phyloP scores from a whole-genome alignment of 139 green algal species.

The Eudorina sp. region DNA sequence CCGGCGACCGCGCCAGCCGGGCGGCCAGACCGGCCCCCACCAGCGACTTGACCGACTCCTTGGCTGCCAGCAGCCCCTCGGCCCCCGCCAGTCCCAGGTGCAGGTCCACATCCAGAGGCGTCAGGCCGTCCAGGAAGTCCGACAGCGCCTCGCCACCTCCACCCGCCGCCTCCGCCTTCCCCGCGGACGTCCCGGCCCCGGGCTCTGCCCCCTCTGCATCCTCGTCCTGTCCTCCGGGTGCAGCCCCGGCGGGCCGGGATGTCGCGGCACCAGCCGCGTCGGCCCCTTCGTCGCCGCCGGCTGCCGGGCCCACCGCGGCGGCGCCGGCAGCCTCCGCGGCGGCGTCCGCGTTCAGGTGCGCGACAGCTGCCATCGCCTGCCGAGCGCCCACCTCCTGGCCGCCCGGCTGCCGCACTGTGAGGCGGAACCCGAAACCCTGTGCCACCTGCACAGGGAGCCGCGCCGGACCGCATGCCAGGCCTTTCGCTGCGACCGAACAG shows the following conservation, averaged over 20 bases:
- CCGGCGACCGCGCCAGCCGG: background rate
- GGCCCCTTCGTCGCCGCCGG: background rate
- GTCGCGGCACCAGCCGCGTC: too few relatives aligned
- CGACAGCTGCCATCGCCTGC: constrained; percentile 8
- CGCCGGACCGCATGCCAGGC: background rate
- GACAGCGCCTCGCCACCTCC: background rate
- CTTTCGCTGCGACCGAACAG: background rate
- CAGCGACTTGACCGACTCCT: background rate
- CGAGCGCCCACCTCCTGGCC: constrained; percentile 5
- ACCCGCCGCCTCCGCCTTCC: background rate
- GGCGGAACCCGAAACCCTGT: constrained; percentile 31
- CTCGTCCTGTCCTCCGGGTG: too few relatives aligned
- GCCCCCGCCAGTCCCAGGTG: background rate
- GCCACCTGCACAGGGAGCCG: constrained; percentile 6
- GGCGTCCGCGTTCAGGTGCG: background rate
- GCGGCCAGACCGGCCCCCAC: background rate
- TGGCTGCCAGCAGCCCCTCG: background rate
- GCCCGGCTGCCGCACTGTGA: constrained; percentile 1
- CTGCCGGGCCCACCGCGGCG: too few relatives aligned
- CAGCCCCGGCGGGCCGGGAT: too few relatives aligned
- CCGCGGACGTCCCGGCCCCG: background rate
- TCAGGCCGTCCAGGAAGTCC: background rate
- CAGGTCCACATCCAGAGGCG: constrained; percentile 22
- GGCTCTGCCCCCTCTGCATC: too few relatives aligned
- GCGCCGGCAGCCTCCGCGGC: too few relatives aligned